These are phyloP conservation scores for Paramarasmius palmivorus DNA, from an alignment of 1,284 basidiomycete genomes.

Conservation along the genomic window DNA sequence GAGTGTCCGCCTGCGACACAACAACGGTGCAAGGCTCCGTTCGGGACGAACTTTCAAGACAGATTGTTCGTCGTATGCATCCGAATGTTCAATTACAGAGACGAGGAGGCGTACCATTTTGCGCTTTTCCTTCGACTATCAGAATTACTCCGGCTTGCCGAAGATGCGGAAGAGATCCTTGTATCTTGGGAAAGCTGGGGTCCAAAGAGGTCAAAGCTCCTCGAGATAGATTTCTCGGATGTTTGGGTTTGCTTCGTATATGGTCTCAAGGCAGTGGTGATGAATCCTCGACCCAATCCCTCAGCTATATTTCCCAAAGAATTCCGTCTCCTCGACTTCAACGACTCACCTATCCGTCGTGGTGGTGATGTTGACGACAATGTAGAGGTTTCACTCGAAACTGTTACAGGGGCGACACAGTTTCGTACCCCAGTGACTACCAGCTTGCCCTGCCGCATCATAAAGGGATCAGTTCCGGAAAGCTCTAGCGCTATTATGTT, in stretches of 20 bases:
- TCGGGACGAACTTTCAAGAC: slow-evolving; percentile 10
- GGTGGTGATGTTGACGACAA: not conserved
- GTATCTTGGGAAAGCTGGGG: slow-evolving; percentile 16
- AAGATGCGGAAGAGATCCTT: not conserved
- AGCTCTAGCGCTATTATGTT: slow-evolving; percentile 12
- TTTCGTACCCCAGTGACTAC: not conserved
- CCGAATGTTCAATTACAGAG: not conserved
- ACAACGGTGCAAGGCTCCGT: slow-evolving; percentile 3
- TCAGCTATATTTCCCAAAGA: not conserved
- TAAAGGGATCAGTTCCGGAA: slow-evolving; percentile 2
- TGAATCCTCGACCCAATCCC: not conserved
- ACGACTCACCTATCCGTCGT: not conserved
- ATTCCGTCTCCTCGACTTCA: slow-evolving; percentile 10
- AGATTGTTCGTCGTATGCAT: slow-evolving; percentile 14
- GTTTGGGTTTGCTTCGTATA: slow-evolving; percentile 16
- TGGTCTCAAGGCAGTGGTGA: slow-evolving; percentile 9
- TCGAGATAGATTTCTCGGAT: slow-evolving; percentile 8
- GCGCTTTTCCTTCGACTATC: slow-evolving; percentile 14
- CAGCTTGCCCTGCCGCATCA: slow-evolving; percentile 2
- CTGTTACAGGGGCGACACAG: not conserved
- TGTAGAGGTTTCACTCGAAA: not conserved
- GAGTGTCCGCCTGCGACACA: slow-evolving; percentile 7
- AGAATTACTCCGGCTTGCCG: slow-evolving; percentile 6
- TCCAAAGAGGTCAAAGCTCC: slow-evolving; percentile 5
- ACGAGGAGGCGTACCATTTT: not conserved